Conservation (phyloP, 1,284 basidiomycete species). For the Cutaneotrichosporon spelunceum region DNA sequence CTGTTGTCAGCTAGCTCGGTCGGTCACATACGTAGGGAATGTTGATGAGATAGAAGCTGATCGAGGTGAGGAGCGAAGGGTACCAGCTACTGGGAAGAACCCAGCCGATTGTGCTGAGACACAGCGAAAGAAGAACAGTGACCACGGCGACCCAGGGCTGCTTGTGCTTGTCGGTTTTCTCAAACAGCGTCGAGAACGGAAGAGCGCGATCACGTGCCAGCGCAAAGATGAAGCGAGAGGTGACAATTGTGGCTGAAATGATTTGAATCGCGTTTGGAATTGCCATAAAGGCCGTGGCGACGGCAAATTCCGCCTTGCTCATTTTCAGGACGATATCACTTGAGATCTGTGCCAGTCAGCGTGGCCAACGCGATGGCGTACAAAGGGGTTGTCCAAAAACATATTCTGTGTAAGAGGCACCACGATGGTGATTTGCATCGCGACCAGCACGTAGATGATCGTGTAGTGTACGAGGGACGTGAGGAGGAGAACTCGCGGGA, state of each 20-base stretch:
- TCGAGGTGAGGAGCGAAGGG: neutral
- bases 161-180: conserved; percentile 1
- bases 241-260: conserved; percentile 44
- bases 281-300: neutral
- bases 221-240: conserved; percentile 44
- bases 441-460: neutral
- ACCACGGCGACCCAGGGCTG: neutral
- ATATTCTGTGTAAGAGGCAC: neutral
- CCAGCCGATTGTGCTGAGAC: neutral
- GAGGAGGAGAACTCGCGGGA: neutral
- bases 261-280: conserved; percentile 10
- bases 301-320: too few species aligned
- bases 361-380: too few species aligned
- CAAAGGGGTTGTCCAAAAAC: too few species aligned
- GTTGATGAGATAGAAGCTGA: conserved; percentile 1
- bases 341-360: too few species aligned
- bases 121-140: neutral
- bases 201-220: conserved; percentile 28
- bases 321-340: too few species aligned
- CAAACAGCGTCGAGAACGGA: conserved; percentile 27
- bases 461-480: conserved; percentile 1
- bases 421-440: neutral
- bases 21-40: neutral
- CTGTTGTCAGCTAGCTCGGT: neutral
- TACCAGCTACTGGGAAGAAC: neutral